phyloP scores from a whole-genome alignment of 345 rosid genomes.

The Gossypium stocksii region DNA sequence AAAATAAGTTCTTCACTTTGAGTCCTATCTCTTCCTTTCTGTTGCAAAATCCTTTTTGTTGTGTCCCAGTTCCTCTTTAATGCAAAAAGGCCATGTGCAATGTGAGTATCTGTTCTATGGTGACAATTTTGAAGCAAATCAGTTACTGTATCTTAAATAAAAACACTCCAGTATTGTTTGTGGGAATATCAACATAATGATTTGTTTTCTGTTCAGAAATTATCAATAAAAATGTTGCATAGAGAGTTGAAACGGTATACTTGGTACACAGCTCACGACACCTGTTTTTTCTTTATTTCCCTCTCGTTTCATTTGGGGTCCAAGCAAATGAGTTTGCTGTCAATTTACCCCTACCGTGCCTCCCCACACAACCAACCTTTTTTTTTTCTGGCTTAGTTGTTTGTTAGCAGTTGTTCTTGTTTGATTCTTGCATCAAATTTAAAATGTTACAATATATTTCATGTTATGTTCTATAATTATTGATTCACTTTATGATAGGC shows the following conservation, averaged over 20 bases:
- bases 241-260: background rate
- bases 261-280: background rate
- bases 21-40: background rate
- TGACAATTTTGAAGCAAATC: background rate
- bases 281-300: background rate
- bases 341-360: background rate
- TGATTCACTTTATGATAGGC: constrained; percentile 24
- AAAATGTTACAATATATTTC: background rate
- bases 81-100: background rate
- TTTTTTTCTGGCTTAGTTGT: background rate
- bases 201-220: background rate
- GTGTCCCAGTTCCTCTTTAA: background rate
- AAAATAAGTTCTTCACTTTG: background rate
- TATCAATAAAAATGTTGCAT: background rate
- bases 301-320: background rate
- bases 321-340: background rate
- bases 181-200: background rate
- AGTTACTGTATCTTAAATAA: background rate
- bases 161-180: background rate
- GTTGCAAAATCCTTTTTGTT: background rate
- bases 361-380: background rate
- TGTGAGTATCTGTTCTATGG: background rate
- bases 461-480: constrained; percentile 6
- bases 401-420: background rate
- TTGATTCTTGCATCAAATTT: background rate